A percentile compares a stretch with the other conserved stretches of the same genome.
Evolutionary conservation across 192 early-diverging fungal genomes (phyloP).

Genomic region (Coemansia sp.): DNA sequence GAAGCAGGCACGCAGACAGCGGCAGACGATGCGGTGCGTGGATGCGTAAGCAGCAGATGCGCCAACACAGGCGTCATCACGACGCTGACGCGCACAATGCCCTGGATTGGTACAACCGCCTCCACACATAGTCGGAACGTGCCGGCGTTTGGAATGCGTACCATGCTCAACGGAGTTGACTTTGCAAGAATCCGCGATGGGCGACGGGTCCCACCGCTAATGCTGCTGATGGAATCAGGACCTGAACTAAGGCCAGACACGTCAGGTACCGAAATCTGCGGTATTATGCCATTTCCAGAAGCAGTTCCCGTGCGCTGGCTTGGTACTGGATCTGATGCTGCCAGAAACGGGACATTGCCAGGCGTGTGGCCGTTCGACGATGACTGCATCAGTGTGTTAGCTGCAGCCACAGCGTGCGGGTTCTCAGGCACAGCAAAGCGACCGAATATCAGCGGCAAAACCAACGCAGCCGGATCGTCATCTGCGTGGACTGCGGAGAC

Average conservation of each 20-base stretch:
- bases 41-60: slow-evolving; percentile 32
- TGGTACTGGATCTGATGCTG: background rate
- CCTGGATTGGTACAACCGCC: slow-evolving; percentile 5
- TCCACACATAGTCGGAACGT: slow-evolving; percentile 35
- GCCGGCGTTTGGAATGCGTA: slow-evolving; percentile 9
- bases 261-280: background rate
- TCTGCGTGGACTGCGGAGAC: slow-evolving; percentile 21
- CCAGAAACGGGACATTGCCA: slow-evolving; percentile 25
- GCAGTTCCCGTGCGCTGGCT: background rate
- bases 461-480: slow-evolving; percentile 29
- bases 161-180: slow-evolving; percentile 37
- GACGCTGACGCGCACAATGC: slow-evolving; percentile 15
- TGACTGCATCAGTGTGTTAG: slow-evolving; percentile 39
- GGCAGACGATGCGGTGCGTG: slow-evolving; percentile 18
- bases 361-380: slow-evolving; percentile 28
- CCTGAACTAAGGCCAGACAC: background rate
- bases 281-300: background rate
- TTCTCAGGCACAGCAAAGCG: slow-evolving; percentile 42
- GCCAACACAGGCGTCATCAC: slow-evolving; percentile 45
- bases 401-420: slow-evolving; percentile 30
- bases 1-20: slow-evolving; percentile 43
- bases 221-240: background rate
- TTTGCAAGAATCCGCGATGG: slow-evolving; percentile 38
- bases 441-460: slow-evolving; percentile 49
- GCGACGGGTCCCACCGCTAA: background rate